phyloP scores from a whole-genome alignment of 306 rosid genomes.

The Begonia masoniana region DNA sequence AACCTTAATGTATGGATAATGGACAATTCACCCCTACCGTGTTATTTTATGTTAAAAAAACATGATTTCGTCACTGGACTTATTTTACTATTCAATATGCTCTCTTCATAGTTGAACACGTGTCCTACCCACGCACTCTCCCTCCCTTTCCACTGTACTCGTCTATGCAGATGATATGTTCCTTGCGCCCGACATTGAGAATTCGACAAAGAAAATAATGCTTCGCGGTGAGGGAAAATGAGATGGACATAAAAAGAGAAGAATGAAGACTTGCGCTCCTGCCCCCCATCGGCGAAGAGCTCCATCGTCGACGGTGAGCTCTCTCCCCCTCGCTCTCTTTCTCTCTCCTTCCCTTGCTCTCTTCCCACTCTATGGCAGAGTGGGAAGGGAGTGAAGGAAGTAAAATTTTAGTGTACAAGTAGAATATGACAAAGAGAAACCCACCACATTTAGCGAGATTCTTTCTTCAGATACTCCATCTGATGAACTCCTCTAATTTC shows the following conservation, averaged over 20 bases:
- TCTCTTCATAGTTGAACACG: slow-evolving; percentile 23
- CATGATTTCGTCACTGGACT: no score
- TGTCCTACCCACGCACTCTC: slow-evolving; percentile 3
- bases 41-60: no score
- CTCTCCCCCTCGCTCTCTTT: no score
- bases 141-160: background rate
- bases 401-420: background rate
- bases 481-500: slow-evolving; percentile 17
- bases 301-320: no score
- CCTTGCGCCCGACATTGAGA: background rate
- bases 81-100: no score
- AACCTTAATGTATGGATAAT: no score
- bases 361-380: no score
- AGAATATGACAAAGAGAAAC: slow-evolving; percentile 10
- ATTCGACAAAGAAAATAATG: background rate
- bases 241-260: background rate
- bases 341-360: no score
- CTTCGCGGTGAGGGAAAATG: no score
- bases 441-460: slow-evolving; percentile 21
- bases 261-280: background rate
- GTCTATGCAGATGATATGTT: background rate
- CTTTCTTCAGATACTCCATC: slow-evolving; percentile 14
- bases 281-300: no score
- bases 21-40: no score
- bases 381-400: no score